These are phyloP conservation scores for Emericellopsis terricola DNA, from an alignment of 495 filamentous ascomycete genomes.

Conservation along the genomic window DNA sequence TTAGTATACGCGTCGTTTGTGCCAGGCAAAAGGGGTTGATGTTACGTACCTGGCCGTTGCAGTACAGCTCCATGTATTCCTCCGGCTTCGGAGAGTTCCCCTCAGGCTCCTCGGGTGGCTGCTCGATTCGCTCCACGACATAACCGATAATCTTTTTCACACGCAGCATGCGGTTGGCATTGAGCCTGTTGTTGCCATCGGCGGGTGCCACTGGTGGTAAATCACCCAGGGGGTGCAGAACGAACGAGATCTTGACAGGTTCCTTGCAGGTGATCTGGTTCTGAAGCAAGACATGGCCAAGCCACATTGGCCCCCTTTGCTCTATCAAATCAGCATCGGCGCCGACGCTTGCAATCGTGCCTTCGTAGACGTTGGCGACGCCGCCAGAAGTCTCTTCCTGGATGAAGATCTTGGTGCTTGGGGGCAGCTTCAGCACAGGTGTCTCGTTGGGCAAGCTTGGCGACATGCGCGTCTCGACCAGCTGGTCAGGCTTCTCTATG, in stretches of 20 bases:
- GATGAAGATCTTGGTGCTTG: constrained; percentile 71
- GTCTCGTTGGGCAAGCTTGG: constrained; percentile 74
- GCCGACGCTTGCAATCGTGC: constrained; percentile 61
- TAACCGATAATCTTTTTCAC: constrained; percentile 91
- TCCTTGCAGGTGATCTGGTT: constrained; percentile 79
- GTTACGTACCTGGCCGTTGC: constrained; percentile 67
- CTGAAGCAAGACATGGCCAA: constrained; percentile 76
- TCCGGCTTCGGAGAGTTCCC: constrained; percentile 56
- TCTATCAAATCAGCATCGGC: constrained; percentile 70
- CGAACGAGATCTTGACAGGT: constrained; percentile 82
- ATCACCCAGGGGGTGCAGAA: constrained; percentile 71
- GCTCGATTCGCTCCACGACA: constrained; percentile 79
- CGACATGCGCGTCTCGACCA: constrained; percentile 44
- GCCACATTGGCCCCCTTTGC: constrained; percentile 70
- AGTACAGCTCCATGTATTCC: constrained; percentile 86
- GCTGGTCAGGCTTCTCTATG: constrained; percentile 30
- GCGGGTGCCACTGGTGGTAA: constrained; percentile 50
- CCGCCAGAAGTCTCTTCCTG: constrained; percentile 91
- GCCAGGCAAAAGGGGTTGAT: constrained; percentile 1
- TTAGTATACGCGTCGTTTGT: not conserved
- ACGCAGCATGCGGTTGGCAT: constrained; percentile 91
- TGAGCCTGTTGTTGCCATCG: constrained; percentile 69
- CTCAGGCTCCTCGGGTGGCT: constrained; percentile 31
- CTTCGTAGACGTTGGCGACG: constrained; percentile 79
- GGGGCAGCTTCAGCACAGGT: constrained; percentile 62